A percentile compares a stretch with the other conserved stretches of the same genome.
Conservation (phyloP, 257 asterid species). For the Voacanga thouarsii region DNA sequence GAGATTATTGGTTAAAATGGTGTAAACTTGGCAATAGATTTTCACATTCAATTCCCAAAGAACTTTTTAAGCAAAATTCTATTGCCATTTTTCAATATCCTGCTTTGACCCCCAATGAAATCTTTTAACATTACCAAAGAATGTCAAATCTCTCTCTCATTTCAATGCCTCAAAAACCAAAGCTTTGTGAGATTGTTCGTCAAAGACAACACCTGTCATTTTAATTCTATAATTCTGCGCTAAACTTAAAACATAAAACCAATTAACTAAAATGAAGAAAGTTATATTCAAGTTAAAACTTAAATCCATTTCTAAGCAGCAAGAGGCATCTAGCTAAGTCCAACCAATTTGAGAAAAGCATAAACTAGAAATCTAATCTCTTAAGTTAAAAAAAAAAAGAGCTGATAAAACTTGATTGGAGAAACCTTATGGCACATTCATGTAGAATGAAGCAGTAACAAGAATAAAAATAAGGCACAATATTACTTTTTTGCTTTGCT, state of each 20-base stretch:
- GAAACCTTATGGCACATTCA: not conserved
- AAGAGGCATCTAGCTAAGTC: not conserved
- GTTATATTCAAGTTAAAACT: not conserved
- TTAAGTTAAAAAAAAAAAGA: too few species aligned
- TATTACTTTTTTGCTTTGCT: constrained; percentile 46
- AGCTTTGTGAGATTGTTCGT: not conserved
- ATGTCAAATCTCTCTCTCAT: not conserved
- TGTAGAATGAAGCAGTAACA: constrained; percentile 1
- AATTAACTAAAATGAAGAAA: not conserved
- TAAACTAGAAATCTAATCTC: not conserved
- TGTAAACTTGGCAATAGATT: not conserved
- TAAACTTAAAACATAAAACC: not conserved
- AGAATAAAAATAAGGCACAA: too few species aligned
- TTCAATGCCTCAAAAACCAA: not conserved
- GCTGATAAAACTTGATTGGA: constrained; percentile 11
- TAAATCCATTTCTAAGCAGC: not conserved
- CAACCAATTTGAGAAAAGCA: not conserved
- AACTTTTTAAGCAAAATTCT: not conserved
- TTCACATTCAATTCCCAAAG: not conserved
- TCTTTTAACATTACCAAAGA: too few species aligned
- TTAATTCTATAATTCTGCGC: too few species aligned
- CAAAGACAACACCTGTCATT: not conserved
- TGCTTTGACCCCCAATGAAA: not conserved
- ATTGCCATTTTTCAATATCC: not conserved
- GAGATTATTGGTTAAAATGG: not conserved